Base-by-base conservation (phyloP, 768 basidiomycete genomes). In the Serpula lacrymans region DNA sequence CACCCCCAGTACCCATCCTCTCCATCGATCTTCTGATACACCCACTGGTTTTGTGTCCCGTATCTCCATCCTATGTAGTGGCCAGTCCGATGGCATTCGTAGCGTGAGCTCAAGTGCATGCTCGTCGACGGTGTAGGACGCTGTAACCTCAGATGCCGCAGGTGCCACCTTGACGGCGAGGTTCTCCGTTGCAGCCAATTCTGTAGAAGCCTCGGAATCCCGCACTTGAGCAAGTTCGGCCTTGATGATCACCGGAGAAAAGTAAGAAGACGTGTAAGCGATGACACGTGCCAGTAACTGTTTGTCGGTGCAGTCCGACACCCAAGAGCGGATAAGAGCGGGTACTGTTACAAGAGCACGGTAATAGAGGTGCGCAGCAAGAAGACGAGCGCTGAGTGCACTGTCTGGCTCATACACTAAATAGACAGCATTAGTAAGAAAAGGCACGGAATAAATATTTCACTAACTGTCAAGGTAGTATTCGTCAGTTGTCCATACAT, bases 1-100 rank as follows among this genome's bases (percentile, higher is more conserved):
- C 25, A 97, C 84, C 12, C 82, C 89, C 17, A 98, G 71, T 41
- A 95, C 72, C 96, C 95, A 99, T 1, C 86, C 85, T 48, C 93
- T 72, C 95, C 94, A 98, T 45, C 79, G 78, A 45, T 80, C 82
- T 54, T 95, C 93, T 13, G 86, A 78, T 6, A 98, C 91, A 5
- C 92, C 96, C 7, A 96, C 82, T 48, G 79, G 73, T 56, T 82
- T 81, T 27, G 84, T 70, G 46, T 94, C 94, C 54, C 78, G 78
- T n/a, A 97, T 80, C 52, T 94, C 93, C 20, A 97, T 84, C 31
- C 74, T 75, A 48, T 84, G 84, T 25, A 99, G 67, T 1, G 96
- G 96, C 80, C 90, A 99, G 54, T 97, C 95, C 2, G 63, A 57
- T 5, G 96, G 96, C 21, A 98, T 80, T 51, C 82, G 79, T 46